Base-by-base conservation (phyloP, 129 eudicot genomes). In the Chrysanthemum lavandulifolium region DNA sequence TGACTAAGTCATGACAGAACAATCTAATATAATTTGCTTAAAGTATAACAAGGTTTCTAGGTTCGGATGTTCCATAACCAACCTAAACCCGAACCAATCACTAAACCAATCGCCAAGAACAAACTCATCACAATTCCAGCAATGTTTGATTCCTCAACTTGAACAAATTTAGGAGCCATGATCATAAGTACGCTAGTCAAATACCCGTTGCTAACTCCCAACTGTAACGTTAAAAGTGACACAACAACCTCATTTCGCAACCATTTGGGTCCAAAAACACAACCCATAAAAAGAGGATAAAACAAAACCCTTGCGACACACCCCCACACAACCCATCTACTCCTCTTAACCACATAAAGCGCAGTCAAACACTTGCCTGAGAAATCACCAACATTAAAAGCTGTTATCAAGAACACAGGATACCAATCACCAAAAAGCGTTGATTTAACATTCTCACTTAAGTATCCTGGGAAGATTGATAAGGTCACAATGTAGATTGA, bases 121-220 rank as follows among this genome's bases (percentile, higher is more conserved):
- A 77, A 23, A 23, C 68, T 71, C 81, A 73, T 80, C 14, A 74
- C 78, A 21, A 84, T 69, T 27, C 84, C 85, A 9, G 76, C 78
- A 4, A 48, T 40, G 49, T 80, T 69, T 19, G 84, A 81, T 71
- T 84, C 88, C 71, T 73, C 74, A 10, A 76, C 61, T 1, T 50
- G 10, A 54, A 71, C 82, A 11, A 51, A 54, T 55, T 71, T 78
- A 10, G 82, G 68, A 40, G 77, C 77, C 55, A 78, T 71, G 48
- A 71, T 78, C 77, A 78, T 71, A 54, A 78, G 66, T 67, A 63
- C 77, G 11, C 82, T 67, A 0, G 82, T 84, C 56, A 80, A 21
- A 54, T 84, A 84, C 63, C 82, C 88, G 19, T 84, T 84, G 65
- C 82, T 84, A 43, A 80, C 66, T 16, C 88, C 88, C 67, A 80